Conservation (phyloP, 768 basidiomycete species). For the Agrocybe pediades region DNA sequence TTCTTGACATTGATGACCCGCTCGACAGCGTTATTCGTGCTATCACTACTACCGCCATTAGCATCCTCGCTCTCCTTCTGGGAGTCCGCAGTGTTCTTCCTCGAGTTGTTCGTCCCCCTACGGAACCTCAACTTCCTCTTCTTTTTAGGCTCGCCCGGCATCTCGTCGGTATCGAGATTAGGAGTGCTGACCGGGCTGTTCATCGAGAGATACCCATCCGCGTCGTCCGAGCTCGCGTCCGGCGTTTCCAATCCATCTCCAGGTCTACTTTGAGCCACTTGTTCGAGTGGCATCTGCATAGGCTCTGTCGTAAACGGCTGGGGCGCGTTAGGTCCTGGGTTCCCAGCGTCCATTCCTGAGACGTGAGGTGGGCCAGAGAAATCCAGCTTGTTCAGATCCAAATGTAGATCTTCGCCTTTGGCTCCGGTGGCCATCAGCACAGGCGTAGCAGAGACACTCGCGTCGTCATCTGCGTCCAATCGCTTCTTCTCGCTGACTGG, state of each 20-base stretch:
- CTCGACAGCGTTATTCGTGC: slow-evolving; percentile 45
- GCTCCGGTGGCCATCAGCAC: slow-evolving; percentile 40
- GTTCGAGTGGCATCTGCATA: slow-evolving; percentile 44
- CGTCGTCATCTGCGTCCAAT: slow-evolving; percentile 50
- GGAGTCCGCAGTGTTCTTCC: slow-evolving; percentile 20
- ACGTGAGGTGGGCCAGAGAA: slow-evolving; percentile 58
- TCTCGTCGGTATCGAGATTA: background rate
- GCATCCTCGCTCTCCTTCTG: slow-evolving; percentile 11
- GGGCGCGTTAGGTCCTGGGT: background rate
- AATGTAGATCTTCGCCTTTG: slow-evolving; percentile 36
- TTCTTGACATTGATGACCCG: slow-evolving; percentile 94
- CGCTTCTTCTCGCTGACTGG: slow-evolving; percentile 72
- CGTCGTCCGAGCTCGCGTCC: slow-evolving; percentile 21
- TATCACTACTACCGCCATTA: slow-evolving; percentile 5
- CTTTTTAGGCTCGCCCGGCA: slow-evolving; percentile 19
- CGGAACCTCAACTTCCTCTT: slow-evolving; percentile 18
- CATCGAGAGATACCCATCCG: slow-evolving; percentile 10
- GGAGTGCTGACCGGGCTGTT: background rate
- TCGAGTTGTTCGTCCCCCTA: slow-evolving; percentile 2
- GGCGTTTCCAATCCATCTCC: slow-evolving; percentile 9
- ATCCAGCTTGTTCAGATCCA: slow-evolving; percentile 47
- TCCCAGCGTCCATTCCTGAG: slow-evolving; percentile 15
- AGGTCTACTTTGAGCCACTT: slow-evolving; percentile 20
- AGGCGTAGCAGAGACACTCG: slow-evolving; percentile 58
- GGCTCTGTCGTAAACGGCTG: slow-evolving; percentile 44